Evolutionary conservation across 352 stramenopile genomes (phyloP), one percentile per base, ranked within the genome.

Genomic region (Globisporangium polare): DNA sequence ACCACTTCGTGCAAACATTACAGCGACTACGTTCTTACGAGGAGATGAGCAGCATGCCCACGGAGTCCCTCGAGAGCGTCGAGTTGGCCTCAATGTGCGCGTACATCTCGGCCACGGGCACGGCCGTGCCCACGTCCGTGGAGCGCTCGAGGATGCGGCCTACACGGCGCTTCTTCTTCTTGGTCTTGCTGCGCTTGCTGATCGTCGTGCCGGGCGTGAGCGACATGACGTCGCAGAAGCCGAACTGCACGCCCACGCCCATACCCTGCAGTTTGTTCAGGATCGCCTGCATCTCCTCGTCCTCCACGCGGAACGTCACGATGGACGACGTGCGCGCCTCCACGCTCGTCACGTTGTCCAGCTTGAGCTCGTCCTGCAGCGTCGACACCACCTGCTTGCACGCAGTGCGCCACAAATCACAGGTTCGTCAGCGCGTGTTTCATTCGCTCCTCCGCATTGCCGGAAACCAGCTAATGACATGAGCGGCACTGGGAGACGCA

Each of bases 191-290:
- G 58, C 61, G 73, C 45, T 91, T 85, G 58, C 69, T 83, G 50
- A 94, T 86, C 49, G 83, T 90, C 17, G 85, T 94, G 56, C 85
- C 85, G 1, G 85, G 83, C 50, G 85, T 94, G 66, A 92, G 79
- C 58, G 81, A 92, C 85, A 94, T 94, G 73, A 94, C 85, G 60
- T 94, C 85, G 68, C 85, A 94, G 63, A 94, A 92, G 52, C 85
- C 85, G 59, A 92, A 94, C 65, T 92, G 79, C 35, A 94, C 83
- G 27, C 85, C 85, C 24, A 94, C 85, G 53, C 85, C 85, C 74
- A 92, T 87, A 52, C 71, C 69, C 67, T 94, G 83, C 39, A 94
- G 76, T 52, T 80, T 83, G 60, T 82, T 94, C n/a, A 94, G 67
- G 52, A 94, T 88, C 24, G 73, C 64, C 68, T 94, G 83, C 85